Evolutionary conservation across 129 eudicot species (phyloP), one percentile per base, ranked within the genome.

Genomic region (Rutidosis leptorrhynchoides): DNA sequence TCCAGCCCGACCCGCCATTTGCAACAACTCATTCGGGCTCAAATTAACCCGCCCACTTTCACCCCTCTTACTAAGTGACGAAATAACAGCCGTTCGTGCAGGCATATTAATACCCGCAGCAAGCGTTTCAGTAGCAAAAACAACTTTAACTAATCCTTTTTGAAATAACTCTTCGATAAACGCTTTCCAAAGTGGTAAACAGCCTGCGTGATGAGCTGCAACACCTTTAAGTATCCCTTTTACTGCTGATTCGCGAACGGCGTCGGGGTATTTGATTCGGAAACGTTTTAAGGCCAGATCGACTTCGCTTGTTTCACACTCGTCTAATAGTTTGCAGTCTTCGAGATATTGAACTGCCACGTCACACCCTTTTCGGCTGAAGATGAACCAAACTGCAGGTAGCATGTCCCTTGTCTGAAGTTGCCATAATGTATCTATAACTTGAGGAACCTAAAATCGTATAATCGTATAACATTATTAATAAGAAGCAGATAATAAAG

Each of bases 91-190:
- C 22, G 99, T 93, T 73, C 99, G 80, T 32, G 99, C 99, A 71
- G 99, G 99, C 99, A 93, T 93, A 84, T 93, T 93, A 60, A 93
- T 93, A 29, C 99, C 99, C 62, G 99, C 96, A 61, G 99, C 99
- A 66, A 93, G 96, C 28, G 99, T 93, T 79, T 93, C 99, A 12
- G 98, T 93, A 68, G 99, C 99, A 57, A 93, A 93, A 67, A 93
- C 92, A 35, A 88, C 99, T 81, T 93, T 93, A 19, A 93, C 81
- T 29, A 93, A 86, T 60, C 99, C 99, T 72, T 74, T 80, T 68
- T 93, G 99, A 40, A 93, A 93, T 72, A 93, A 80, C 72, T 93
- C 99, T 77, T 93, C 99, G 8, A 93, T 82, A 61, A 93, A 93
- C 43, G 99, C 89, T 77, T 93, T 93, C 99, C 99, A 93, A 26